Evolutionary conservation across 1,284 basidiomycete genomes (phyloP), one percentile per base, ranked within the genome.

Genomic region (Austroboletus rostrupii): DNA sequence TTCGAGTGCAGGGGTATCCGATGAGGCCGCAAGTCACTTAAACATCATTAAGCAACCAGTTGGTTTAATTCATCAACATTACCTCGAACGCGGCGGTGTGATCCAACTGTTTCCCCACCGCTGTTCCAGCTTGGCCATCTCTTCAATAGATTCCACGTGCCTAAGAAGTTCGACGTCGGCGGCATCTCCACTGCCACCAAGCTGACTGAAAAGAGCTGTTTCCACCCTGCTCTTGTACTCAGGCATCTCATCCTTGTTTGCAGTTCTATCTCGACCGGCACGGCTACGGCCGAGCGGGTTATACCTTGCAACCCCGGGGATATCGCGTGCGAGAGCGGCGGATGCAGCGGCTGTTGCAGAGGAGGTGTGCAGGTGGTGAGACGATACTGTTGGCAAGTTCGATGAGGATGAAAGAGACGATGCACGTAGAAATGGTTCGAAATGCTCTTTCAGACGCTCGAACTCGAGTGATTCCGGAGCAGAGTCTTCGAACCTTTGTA

Each of bases 1-100:
- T 98, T 98, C 0, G 93, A 90, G 55, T 90, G 88, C 3, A 99
- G 78, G 0, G 92, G 92, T 56, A 97, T 92, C 19, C 96, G 85
- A 43, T 89, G 74, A 0, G 95, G 96, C 58, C 82, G 83, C 14
- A 95, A 75, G 38, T 93, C 87, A 42, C 90, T 94, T 65, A 43
- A 54, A 49, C 32, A 45, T n/a, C 19, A 42, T 43, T 53, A 21
- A 50, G 49, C 39, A 19, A 43, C 16, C 17, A 26, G 11, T 21
- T 35, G 35, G n/a, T 41, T 28, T 26, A 45, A 42, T 29, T 41
- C 33, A 29, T 45, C 35, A 39, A 54, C 26, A 37, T 62, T 60
- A 93, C 91, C 72, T 77, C 4, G 81, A 75, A 54, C 79, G 78
- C 40, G 85, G 66, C 12, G 86, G 80, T 21, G 77, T 76, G 28